phyloP scores from a whole-genome alignment of 495 filamentous ascomycete genomes.

The Geopyxis carbonaria region DNA sequence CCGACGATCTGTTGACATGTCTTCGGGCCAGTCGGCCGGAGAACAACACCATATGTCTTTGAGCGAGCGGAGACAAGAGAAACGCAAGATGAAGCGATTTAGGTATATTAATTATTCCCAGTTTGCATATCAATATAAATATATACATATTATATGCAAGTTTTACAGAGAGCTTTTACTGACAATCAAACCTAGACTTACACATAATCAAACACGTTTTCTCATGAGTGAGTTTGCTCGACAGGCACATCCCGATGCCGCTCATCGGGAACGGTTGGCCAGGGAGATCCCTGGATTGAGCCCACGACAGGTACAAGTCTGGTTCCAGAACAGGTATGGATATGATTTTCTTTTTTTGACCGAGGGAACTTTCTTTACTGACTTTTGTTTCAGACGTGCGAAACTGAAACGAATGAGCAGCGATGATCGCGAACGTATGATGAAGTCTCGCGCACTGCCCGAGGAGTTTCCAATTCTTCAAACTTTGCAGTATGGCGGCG shows the following conservation, averaged over 20 bases:
- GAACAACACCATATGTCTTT: conserved; percentile 23
- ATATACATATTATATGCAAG: too few relatives aligned
- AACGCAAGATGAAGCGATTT: conserved; percentile 91
- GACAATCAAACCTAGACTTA: conserved; percentile 43
- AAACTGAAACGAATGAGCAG: conserved; percentile 89
- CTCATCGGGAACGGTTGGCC: conserved; percentile 76
- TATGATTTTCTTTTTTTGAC: conserved; percentile 9
- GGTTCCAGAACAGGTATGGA: conserved; percentile 91
- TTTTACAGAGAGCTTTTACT: background rate
- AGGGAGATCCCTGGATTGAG: conserved; percentile 85
- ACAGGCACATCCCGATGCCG: conserved; percentile 87
- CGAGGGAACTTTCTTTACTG: too few relatives aligned
- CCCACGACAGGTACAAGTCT: conserved; percentile 90
- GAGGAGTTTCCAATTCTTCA: conserved; percentile 87
- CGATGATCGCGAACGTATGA: conserved; percentile 85
- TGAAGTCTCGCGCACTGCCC: conserved; percentile 80
- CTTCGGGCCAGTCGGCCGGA: conserved; percentile 15
- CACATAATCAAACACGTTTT: conserved; percentile 91
- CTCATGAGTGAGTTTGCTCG: conserved; percentile 95
- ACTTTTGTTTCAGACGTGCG: conserved; percentile 44
- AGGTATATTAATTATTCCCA: conserved; percentile 40
- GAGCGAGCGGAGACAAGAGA: conserved; percentile 52
- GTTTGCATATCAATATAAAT: too few relatives aligned
- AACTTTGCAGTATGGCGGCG: conserved; percentile 55
- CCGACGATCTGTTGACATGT: conserved; percentile 22